A percentile compares a stretch with the other conserved stretches of the same genome.
Evolutionary conservation across 805 yeast genomes (phyloP).

Genomic region (Nakazawaea siamensis): DNA sequence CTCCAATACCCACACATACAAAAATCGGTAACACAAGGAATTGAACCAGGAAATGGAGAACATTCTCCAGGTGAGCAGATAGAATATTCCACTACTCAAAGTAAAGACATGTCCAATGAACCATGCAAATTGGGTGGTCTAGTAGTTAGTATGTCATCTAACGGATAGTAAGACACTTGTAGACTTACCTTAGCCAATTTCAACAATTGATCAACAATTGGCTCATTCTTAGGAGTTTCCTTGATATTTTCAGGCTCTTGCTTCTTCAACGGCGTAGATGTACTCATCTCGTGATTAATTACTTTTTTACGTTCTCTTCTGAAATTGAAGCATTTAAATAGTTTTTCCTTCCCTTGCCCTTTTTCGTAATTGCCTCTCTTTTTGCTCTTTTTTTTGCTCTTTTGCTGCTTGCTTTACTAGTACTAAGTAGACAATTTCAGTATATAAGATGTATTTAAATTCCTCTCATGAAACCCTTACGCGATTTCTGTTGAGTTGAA

Average conservation of each 20-base stretch:
- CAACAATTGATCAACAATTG: conserved; percentile 1
- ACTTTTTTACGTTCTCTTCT: too few relatives aligned
- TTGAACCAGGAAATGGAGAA: conserved; percentile 23
- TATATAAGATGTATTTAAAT: conserved; percentile 1
- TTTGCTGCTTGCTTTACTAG: too few relatives aligned
- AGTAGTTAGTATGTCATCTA: conserved; percentile 5
- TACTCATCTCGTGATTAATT: too few relatives aligned
- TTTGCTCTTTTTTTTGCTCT: too few relatives aligned
- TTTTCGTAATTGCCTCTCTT: too few relatives aligned
- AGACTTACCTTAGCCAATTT: conserved; percentile 6
- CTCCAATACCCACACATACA: conserved; percentile 45
- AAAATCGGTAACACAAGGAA: conserved; percentile 11
- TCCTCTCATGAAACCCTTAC: conserved; percentile 73
- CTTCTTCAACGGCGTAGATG: background rate
- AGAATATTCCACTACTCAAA: conserved; percentile 30
- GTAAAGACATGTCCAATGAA: conserved; percentile 52
- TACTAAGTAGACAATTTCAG: too few relatives aligned
- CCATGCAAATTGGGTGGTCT: conserved; percentile 71
- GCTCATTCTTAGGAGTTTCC: background rate
- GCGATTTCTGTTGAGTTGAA: conserved; percentile 49
- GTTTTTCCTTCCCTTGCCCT: too few relatives aligned
- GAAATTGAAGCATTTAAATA: too few relatives aligned
- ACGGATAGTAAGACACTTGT: background rate
- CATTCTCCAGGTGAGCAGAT: conserved; percentile 25
- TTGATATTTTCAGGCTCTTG: too few relatives aligned